phyloP scores from a whole-genome alignment of 2,329 filamentous ascomycete species.

The Nigrospora sphaerica region DNA sequence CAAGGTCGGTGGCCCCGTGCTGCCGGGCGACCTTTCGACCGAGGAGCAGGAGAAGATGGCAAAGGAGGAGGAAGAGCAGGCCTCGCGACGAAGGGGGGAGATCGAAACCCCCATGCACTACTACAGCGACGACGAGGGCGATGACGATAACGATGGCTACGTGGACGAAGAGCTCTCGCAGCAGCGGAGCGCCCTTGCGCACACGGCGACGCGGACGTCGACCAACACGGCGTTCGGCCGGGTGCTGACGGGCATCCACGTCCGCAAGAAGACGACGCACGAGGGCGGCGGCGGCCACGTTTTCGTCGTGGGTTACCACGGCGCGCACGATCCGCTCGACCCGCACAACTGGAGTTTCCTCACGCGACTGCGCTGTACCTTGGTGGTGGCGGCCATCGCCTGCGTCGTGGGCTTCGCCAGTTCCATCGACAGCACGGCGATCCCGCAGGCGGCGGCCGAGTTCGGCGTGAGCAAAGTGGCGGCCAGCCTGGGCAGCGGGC shows the following conservation, averaged over 20 bases:
- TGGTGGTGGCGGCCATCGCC: neutral
- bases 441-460: constrained; percentile 4
- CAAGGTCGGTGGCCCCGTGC: too few relatives aligned
- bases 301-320: constrained; percentile 8
- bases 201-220: too few relatives aligned
- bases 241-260: constrained; percentile 1
- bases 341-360: constrained; percentile 9
- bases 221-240: neutral
- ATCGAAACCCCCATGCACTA: too few relatives aligned
- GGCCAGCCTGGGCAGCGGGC: constrained; percentile 12
- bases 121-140: neutral
- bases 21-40: too few relatives aligned
- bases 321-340: constrained; percentile 5
- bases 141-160: neutral
- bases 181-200: too few relatives aligned
- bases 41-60: too few relatives aligned
- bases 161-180: too few relatives aligned
- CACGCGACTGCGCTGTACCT: constrained; percentile 4
- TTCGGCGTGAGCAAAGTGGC: constrained; percentile 7
- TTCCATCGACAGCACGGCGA: constrained; percentile 6
- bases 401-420: constrained; percentile 4
- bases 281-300: constrained; percentile 2
- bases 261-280: neutral
- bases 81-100: too few relatives aligned
- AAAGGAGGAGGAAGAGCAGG: too few relatives aligned